A percentile compares a stretch with the other conserved stretches of the same genome.
phyloP scores from a whole-genome alignment of 352 stramenopile species.

The Phytophthora colocasiae region DNA sequence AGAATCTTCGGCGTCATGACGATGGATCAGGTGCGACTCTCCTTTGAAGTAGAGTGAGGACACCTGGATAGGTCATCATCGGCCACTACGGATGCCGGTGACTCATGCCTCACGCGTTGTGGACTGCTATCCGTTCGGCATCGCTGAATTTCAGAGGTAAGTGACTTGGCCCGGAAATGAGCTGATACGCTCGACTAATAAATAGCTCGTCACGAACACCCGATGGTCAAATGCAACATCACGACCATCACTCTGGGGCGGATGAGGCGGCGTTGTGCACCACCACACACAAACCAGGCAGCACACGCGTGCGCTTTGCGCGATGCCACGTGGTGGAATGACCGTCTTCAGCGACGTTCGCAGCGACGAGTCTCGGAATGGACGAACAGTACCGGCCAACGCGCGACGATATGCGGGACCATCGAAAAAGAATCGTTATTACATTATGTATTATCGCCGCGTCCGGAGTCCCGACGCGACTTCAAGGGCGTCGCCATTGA shows the following conservation, averaged over 20 bases:
- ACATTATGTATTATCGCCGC: too few species aligned
- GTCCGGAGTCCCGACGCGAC: background rate
- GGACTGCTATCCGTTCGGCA: background rate
- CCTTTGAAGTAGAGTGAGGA: background rate
- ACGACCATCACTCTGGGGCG: constrained; percentile 23
- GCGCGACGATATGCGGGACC: too few species aligned
- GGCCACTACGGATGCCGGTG: background rate
- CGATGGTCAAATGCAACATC: constrained; percentile 9
- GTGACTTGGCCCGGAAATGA: constrained; percentile 6
- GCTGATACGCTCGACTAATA: constrained; percentile 12
- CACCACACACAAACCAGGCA: constrained; percentile 3
- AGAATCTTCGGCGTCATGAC: too few species aligned
- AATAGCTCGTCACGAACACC: constrained; percentile 1
- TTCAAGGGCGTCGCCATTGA: too few species aligned
- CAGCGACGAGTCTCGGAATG: background rate
- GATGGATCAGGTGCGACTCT: background rate
- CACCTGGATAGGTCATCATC: background rate
- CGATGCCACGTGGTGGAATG: constrained; percentile 26
- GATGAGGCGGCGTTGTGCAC: constrained; percentile 1
- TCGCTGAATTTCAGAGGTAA: background rate
- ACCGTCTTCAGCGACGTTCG: constrained; percentile 6
- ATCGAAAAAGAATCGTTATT: too few species aligned
- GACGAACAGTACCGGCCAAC: background rate
- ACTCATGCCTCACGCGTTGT: background rate
- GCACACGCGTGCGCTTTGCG: constrained; percentile 7